A percentile compares a stretch with the other conserved stretches of the same genome.
Conservation (phyloP, 352 stramenopile species). For the Globisporangium carolinianum region DNA sequence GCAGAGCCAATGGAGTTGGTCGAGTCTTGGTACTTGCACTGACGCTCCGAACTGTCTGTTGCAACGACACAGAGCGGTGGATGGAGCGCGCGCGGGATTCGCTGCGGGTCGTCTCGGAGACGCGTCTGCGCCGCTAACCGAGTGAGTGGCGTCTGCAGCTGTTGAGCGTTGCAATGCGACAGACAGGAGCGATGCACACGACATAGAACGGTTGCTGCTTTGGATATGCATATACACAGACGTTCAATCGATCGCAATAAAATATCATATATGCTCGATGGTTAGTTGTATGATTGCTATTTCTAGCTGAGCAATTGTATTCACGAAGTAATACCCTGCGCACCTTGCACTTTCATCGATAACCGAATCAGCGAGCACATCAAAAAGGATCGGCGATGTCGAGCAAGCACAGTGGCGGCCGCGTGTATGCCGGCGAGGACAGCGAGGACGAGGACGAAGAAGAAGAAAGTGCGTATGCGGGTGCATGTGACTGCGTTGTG, state of each 20-base stretch:
- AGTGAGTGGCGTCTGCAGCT: too few species aligned
- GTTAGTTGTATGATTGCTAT: too few species aligned
- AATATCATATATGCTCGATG: too few species aligned
- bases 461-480: constrained; percentile 19
- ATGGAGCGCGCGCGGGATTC: constrained; percentile 79
- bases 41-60: too few species aligned
- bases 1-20: background rate
- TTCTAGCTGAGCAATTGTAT: too few species aligned
- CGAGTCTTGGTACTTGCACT: background rate
- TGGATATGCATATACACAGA: too few species aligned
- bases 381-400: constrained; percentile 22
- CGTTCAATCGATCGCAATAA: too few species aligned
- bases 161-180: background rate
- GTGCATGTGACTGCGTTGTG: background rate
- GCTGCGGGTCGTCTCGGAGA: constrained; percentile 77
- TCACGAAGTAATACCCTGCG: too few species aligned
- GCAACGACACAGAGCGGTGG: constrained; percentile 45
- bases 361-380: background rate
- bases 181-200: background rate
- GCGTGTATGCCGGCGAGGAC: constrained; percentile 69
- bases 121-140: constrained; percentile 42
- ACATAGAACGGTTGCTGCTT: too few species aligned
- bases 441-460: constrained; percentile 77
- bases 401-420: constrained; percentile 41
- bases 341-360: too few species aligned